Conservation (phyloP, 352 stramenopile genomes). For the Pythium aristosporum region DNA sequence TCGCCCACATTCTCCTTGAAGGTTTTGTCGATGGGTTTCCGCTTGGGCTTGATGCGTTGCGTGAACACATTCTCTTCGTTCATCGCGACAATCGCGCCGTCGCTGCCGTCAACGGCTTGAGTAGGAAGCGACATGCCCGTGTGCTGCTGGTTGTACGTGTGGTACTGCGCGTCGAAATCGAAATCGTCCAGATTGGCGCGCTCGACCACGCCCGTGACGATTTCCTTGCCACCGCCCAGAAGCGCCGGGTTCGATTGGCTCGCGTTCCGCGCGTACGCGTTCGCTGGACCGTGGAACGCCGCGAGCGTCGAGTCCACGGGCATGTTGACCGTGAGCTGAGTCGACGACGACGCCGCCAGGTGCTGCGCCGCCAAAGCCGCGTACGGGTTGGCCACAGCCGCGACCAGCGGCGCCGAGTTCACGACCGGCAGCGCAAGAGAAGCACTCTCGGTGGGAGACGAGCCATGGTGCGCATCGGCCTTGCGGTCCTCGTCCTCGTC, state of each 20-base stretch:
- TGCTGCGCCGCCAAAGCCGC: conserved; percentile 34
- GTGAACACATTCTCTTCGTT: conserved; percentile 29
- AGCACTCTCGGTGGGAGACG: conserved; percentile 11
- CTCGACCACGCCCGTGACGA: conserved; percentile 79
- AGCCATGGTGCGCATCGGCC: background rate
- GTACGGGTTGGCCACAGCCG: conserved; percentile 28
- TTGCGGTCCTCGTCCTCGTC: conserved; percentile 18
- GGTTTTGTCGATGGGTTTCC: conserved; percentile 16
- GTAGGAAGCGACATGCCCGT: conserved; percentile 21
- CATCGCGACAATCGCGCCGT: background rate
- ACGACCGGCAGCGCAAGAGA: conserved; percentile 36
- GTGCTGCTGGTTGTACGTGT: conserved; percentile 66
- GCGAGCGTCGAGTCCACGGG: conserved; percentile 67
- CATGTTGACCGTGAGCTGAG: conserved; percentile 58
- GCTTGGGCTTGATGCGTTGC: conserved; percentile 8
- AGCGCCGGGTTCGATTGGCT: conserved; percentile 36
- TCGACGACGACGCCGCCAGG: conserved; percentile 34
- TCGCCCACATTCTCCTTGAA: conserved; percentile 48
- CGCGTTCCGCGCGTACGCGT: conserved; percentile 22
- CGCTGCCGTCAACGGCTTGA: background rate
- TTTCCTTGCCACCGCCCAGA: conserved; percentile 60
- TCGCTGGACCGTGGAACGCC: conserved; percentile 41
- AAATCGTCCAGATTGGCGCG: conserved; percentile 66
- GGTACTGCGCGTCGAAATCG: conserved; percentile 81
- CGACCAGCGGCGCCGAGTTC: conserved; percentile 56